A percentile compares a stretch with the other conserved stretches of the same genome.
These are phyloP conservation scores for Annona squamosa DNA, from an alignment of 164 flowering plant species.

Conservation along the genomic window DNA sequence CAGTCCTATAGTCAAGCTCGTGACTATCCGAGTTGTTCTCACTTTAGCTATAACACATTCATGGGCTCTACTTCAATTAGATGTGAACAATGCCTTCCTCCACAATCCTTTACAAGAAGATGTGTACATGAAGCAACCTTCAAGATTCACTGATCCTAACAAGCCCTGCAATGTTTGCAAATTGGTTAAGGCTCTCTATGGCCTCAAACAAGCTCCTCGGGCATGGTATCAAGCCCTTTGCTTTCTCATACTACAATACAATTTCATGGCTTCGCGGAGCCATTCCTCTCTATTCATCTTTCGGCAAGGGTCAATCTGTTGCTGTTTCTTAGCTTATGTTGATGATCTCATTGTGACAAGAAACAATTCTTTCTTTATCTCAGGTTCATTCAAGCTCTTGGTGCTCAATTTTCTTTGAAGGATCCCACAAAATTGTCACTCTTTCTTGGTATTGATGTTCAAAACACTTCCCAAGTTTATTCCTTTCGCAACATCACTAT, in stretches of 20 bases:
- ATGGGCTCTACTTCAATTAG: background rate
- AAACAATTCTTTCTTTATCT: background rate
- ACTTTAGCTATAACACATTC: background rate
- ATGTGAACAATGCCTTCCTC: slow-evolving; percentile 2
- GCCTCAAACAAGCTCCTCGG: slow-evolving; percentile 4
- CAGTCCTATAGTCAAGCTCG: background rate
- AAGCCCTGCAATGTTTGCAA: background rate
- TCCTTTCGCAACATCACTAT: background rate
- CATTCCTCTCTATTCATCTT: background rate
- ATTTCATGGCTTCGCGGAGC: background rate
- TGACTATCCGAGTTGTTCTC: slow-evolving; percentile 1
- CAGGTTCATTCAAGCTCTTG: background rate
- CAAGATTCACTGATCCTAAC: background rate
- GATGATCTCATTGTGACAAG: background rate
- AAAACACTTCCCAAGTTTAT: background rate
- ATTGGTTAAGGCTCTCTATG: slow-evolving; percentile 1
- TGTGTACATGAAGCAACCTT: slow-evolving; percentile 2
- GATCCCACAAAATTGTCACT: background rate
- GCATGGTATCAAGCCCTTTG: background rate
- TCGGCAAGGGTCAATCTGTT: background rate
- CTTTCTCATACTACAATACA: background rate
- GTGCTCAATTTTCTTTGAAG: background rate
- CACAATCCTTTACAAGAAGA: background rate
- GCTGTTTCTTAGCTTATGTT: background rate
- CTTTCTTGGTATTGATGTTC: slow-evolving; percentile 2